These are phyloP conservation scores for Claviceps digitariae DNA, from an alignment of 2,329 filamentous ascomycete species.

Conservation along the genomic window DNA sequence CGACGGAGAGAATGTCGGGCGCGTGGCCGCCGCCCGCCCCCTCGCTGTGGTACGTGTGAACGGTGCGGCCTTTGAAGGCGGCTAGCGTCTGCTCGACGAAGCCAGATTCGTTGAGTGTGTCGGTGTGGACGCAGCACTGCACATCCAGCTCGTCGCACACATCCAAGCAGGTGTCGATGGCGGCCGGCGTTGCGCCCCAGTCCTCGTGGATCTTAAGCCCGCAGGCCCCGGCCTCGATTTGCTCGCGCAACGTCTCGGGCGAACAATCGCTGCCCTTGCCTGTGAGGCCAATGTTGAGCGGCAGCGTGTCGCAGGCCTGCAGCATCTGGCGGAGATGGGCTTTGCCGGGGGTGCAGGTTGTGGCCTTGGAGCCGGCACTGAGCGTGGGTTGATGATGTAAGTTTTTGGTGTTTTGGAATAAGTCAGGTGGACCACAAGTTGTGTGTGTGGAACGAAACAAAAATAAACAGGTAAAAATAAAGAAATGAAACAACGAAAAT, in stretches of 20 bases:
- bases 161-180: constrained; percentile 73
- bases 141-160: constrained; percentile 88
- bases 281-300: constrained; percentile 81
- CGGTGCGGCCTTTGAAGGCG: constrained; percentile 75
- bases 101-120: constrained; percentile 93
- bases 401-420: no score
- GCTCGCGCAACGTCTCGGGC: constrained; percentile 57
- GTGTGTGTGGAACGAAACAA: no score
- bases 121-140: constrained; percentile 88
- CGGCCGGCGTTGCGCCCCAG: constrained; percentile 83
- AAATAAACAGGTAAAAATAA: background rate
- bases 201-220: constrained; percentile 94
- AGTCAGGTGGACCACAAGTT: no score
- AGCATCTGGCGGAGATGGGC: constrained; percentile 81
- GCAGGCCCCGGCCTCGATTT: constrained; percentile 70
- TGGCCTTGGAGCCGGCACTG: constrained; percentile 77
- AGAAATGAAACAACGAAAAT: background rate
- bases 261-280: constrained; percentile 85
- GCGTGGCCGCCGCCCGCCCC: constrained; percentile 90
- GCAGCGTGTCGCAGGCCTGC: constrained; percentile 67
- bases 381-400: background rate
- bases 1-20: constrained; percentile 88
- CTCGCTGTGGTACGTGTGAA: constrained; percentile 96
- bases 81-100: constrained; percentile 84
- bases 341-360: constrained; percentile 81